Percentiles rank a stretch among this genome's conserved stretches.
phyloP scores from a whole-genome alignment of 2,329 filamentous ascomycete genomes.

The Talaromyces verruculosus region DNA sequence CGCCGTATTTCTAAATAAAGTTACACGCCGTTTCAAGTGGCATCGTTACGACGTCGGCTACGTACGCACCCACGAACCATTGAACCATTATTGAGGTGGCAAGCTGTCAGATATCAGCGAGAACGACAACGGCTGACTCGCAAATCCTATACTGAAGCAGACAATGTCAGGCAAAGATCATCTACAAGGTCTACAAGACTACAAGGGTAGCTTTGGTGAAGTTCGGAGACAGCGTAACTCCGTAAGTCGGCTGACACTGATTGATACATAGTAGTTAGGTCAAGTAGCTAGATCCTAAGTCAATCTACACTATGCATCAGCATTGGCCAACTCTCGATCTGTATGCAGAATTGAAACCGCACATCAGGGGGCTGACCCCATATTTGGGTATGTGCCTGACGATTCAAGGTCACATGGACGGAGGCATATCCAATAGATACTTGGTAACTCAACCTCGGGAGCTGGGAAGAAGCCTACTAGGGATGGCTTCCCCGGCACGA shows the following conservation, averaged over 20 bases:
- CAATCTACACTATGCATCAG: slow-evolving; percentile 3
- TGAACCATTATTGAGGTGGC: neutral
- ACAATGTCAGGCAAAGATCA: neutral
- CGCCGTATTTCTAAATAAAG: neutral
- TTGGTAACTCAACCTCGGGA: neutral
- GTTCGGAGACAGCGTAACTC: neutral
- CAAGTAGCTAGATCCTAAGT: neutral
- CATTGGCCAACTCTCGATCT: slow-evolving; percentile 9
- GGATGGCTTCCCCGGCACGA: neutral
- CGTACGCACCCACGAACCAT: neutral
- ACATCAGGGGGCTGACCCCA: neutral
- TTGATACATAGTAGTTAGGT: neutral
- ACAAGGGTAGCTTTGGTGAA: neutral
- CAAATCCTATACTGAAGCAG: neutral
- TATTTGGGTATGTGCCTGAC: slow-evolving; percentile 6
- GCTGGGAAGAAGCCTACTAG: neutral
- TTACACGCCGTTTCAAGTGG: neutral
- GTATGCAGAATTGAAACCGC: slow-evolving; percentile 2
- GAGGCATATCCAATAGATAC: neutral
- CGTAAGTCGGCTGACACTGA: slow-evolving; percentile 1
- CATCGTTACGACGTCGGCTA: neutral
- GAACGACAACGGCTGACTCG: neutral
- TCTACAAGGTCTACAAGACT: neutral
- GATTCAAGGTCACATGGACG: slow-evolving; percentile 11
- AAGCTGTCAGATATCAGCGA: neutral